phyloP scores from a whole-genome alignment of 805 yeast genomes.

The Ogataea zsoltii region DNA sequence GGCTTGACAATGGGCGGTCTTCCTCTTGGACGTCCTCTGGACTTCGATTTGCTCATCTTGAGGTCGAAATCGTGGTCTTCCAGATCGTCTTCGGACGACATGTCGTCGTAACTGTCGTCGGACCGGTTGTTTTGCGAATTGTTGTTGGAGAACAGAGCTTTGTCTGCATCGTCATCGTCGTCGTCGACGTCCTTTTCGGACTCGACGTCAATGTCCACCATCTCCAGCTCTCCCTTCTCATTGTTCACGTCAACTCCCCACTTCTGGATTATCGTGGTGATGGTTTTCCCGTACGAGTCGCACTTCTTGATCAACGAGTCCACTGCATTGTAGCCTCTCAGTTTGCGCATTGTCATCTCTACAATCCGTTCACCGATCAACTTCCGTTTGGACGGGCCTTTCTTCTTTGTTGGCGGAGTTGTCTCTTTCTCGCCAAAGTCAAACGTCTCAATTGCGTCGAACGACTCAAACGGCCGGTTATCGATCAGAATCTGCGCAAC shows the following conservation, averaged over 20 bases:
- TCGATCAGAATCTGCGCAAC: constrained; percentile 64
- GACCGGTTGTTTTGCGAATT: constrained; percentile 30
- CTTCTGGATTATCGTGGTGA: constrained; percentile 67
- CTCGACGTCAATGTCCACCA: constrained; percentile 49
- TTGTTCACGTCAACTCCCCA: constrained; percentile 90
- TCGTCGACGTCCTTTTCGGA: constrained; percentile 47
- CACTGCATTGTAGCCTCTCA: constrained; percentile 91
- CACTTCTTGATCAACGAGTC: constrained; percentile 88
- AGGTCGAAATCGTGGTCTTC: constrained; percentile 20
- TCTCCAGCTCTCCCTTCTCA: constrained; percentile 61
- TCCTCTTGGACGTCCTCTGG: constrained; percentile 18
- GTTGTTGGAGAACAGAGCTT: constrained; percentile 26
- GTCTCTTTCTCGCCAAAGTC: constrained; percentile 42
- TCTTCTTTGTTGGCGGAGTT: constrained; percentile 21
- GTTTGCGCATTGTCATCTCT: constrained; percentile 65
- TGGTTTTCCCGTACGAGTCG: constrained; percentile 69
- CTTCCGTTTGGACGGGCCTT: constrained; percentile 42
- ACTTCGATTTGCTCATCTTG: constrained; percentile 3
- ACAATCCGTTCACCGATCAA: constrained; percentile 73
- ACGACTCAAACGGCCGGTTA: constrained; percentile 65
- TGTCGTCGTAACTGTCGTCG: constrained; percentile 16
- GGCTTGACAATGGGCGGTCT: constrained; percentile 9
- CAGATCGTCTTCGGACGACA: constrained; percentile 16
- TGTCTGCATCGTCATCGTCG: constrained; percentile 24
- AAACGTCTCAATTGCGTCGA: constrained; percentile 59